Base-by-base conservation (phyloP, 805 yeast genomes). In the Debaryomyces castellii region DNA sequence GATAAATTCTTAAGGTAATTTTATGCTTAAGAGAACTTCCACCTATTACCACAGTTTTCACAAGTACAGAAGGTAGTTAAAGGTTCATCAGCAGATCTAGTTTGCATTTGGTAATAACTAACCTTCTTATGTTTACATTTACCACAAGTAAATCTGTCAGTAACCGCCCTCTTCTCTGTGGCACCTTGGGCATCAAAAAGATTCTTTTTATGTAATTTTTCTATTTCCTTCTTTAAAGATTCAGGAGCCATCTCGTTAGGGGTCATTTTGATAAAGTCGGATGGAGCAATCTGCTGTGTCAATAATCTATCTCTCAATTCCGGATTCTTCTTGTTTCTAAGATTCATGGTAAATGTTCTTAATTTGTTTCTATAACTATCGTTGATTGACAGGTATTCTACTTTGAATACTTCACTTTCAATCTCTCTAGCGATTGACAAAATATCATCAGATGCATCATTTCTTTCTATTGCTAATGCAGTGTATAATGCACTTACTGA, bases 81-180 rank as follows among this genome's bases (percentile, higher is more conserved):
- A 48, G 99, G 99, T 69, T 94, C 99, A 81, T 94, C 99, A 16
- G 99, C 99, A 47, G 96, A 88, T 69, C 99, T 79, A 27, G 99
- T 94, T 75, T 94, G 99, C 85, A 94, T 80, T 72, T 94, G 99
- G 68, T 91, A 92, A 66, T 94, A 94, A 56, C 96, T 87, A 35
- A 94, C 99, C 74, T 89, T 90, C 77, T 91, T 90, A 65, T 90
- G 92, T 69, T 92, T 94, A 80, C 99, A 94, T 67, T 92, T 94
- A 41, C 98, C 97, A 70, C 99, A 94, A 1, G 96, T 86, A 66
- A 94, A 94, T 66, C 98, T 78, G 66, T 92, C 98, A 6, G 99
- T 94, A 32, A 89, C 90, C 1, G 98, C 96, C 57, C 97, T 80
- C 73, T 90, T 89, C 58, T 92, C 94, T 5, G 89, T 90, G 5